These are phyloP conservation scores for Coniella vitis DNA, from an alignment of 2,329 filamentous ascomycete genomes.

Conservation along the genomic window DNA sequence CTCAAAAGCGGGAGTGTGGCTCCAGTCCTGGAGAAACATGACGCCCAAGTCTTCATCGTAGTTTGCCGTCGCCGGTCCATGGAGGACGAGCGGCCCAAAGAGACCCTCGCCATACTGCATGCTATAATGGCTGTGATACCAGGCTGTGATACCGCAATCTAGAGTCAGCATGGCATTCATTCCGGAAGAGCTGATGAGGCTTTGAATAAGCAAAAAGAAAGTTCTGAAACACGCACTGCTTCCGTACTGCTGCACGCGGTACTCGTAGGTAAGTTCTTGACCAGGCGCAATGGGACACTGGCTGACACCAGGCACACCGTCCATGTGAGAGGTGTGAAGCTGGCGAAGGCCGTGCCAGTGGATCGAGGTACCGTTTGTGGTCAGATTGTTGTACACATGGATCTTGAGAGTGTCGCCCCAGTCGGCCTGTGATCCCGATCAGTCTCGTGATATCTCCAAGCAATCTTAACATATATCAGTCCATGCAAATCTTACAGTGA, in stretches of 20 bases:
- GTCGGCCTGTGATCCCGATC: no score
- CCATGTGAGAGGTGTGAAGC: neutral
- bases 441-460: no score
- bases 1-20: conserved; percentile 31
- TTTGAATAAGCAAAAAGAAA: no score
- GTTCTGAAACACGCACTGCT: conserved; percentile 17
- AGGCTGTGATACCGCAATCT: conserved; percentile 10
- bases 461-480: no score
- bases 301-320: conserved; percentile 27
- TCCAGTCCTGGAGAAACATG: conserved; percentile 47
- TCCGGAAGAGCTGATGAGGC: no score
- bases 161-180: conserved; percentile 1
- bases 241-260: conserved; percentile 31
- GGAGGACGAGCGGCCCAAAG: conserved; percentile 40
- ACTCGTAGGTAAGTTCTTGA: conserved; percentile 28
- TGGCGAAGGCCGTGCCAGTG: conserved; percentile 7
- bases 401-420: conserved; percentile 42
- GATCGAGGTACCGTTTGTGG: conserved; percentile 29
- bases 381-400: conserved; percentile 54
- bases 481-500: conserved; percentile 21
- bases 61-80: conserved; percentile 30
- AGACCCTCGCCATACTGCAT: conserved; percentile 44
- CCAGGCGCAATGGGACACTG: conserved; percentile 35
- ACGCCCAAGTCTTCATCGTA: conserved; percentile 48
- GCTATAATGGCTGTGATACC: conserved; percentile 43